These are phyloP conservation scores for Melaleuca alternifolia DNA, from an alignment of 345 rosid species.

Conservation along the genomic window DNA sequence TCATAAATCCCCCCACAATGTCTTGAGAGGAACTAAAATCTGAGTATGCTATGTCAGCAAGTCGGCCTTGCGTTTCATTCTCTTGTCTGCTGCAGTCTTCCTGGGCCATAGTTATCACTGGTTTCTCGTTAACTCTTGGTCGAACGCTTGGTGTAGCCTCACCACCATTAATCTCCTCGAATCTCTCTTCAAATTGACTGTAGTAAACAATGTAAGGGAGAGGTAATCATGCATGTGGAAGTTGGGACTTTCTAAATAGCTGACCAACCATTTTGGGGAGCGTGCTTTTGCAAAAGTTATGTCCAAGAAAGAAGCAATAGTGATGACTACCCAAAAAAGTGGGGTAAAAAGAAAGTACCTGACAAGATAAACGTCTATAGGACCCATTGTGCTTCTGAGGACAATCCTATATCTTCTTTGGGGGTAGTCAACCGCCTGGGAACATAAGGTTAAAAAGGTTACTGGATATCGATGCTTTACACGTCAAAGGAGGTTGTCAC, in stretches of 20 bases:
- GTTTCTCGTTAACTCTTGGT: constrained; percentile 45
- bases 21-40: constrained; percentile 59
- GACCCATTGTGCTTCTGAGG: constrained; percentile 96
- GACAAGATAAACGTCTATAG: constrained; percentile 93
- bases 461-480: neutral
- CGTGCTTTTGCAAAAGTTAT: neutral
- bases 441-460: neutral
- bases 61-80: constrained; percentile 33
- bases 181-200: constrained; percentile 89
- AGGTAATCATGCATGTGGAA: neutral
- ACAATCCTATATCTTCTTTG: constrained; percentile 93
- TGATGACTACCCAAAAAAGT: neutral
- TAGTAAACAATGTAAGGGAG: neutral
- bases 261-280: neutral
- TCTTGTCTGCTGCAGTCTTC: constrained; percentile 48
- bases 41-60: constrained; percentile 35
- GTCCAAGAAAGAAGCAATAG: neutral
- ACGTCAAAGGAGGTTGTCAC: neutral
- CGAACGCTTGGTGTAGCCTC: constrained; percentile 48
- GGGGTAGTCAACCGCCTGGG: constrained; percentile 78
- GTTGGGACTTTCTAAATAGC: neutral
- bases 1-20: constrained; percentile 80
- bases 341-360: constrained; percentile 41
- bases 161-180: constrained; percentile 62
- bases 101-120: constrained; percentile 11